Percentiles rank a stretch among this genome's conserved stretches.
These are phyloP conservation scores for Tylopilus plumbeoviolaceoides DNA, from an alignment of 768 basidiomycete species.

Conservation along the genomic window DNA sequence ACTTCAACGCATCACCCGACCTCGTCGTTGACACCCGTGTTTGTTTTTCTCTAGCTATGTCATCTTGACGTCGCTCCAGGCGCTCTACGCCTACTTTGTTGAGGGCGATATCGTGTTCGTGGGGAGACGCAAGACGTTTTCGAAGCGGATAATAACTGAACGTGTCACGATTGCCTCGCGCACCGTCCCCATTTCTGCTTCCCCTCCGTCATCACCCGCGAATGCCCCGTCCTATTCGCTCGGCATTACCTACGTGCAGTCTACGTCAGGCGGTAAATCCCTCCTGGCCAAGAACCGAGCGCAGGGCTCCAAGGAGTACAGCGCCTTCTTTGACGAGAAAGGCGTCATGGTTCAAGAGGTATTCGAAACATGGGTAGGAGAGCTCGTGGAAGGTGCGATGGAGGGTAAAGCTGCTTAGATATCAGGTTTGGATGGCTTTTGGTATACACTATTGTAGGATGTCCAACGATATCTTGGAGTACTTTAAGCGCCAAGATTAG, in stretches of 20 bases:
- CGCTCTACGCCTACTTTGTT: constrained; percentile 81
- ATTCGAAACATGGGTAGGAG: constrained; percentile 78
- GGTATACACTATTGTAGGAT: constrained; percentile 29
- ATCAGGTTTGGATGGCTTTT: constrained; percentile 1
- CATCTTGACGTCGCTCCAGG: constrained; percentile 64
- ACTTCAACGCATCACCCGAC: neutral
- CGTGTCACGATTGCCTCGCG: constrained; percentile 74
- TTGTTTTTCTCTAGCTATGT: constrained; percentile 54
- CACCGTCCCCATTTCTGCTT: constrained; percentile 45
- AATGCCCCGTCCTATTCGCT: constrained; percentile 66
- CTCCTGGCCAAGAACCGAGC: constrained; percentile 69
- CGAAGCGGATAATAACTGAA: constrained; percentile 91
- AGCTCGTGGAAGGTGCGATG: constrained; percentile 68
- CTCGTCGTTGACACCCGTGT: constrained; percentile 5
- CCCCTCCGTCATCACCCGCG: constrained; percentile 26
- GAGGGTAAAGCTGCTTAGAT: constrained; percentile 54
- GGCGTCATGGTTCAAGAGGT: constrained; percentile 73
- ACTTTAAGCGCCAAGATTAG: neutral
- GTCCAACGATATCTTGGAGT: constrained; percentile 22
- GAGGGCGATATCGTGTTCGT: constrained; percentile 84
- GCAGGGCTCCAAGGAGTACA: constrained; percentile 53
- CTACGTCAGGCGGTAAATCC: constrained; percentile 82
- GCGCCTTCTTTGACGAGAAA: constrained; percentile 75
- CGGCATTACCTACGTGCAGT: constrained; percentile 66
- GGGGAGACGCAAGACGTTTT: constrained; percentile 86